Percentiles rank a stretch among this genome's conserved stretches.
Evolutionary conservation across 1,284 basidiomycete genomes (phyloP).

Genomic region (Microbotryum saponariae): DNA sequence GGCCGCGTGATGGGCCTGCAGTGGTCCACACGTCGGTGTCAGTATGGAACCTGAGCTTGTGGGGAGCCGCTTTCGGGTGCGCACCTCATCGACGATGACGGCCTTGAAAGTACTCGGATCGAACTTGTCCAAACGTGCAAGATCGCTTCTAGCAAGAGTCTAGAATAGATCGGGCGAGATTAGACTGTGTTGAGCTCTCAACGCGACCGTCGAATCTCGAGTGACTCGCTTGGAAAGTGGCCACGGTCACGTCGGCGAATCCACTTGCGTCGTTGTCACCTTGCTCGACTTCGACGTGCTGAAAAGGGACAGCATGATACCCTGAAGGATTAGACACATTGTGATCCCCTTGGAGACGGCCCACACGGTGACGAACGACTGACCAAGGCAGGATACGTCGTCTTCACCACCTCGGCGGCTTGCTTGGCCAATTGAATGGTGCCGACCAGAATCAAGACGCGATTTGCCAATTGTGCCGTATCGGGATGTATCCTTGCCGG

Average conservation of each 20-base stretch:
- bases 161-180: not conserved
- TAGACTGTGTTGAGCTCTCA: not conserved
- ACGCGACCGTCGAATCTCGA: not conserved
- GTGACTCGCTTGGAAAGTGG: conserved; percentile 22
- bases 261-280: conserved; percentile 69
- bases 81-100: conserved; percentile 71
- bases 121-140: conserved; percentile 65
- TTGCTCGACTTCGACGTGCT: conserved; percentile 82
- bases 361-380: not conserved
- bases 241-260: conserved; percentile 61
- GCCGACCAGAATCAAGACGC: conserved; percentile 75
- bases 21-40: not conserved
- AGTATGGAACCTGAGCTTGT: not conserved
- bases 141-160: conserved; percentile 9
- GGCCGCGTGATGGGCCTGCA: conserved; percentile 79
- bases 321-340: not conserved
- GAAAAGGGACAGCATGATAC: not conserved
- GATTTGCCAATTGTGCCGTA: conserved; percentile 45
- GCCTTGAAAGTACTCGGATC: conserved; percentile 64
- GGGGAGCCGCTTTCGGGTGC: not conserved
- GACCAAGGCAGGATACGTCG: conserved; percentile 59
- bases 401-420: conserved; percentile 63
- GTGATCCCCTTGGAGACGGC: too few species aligned
- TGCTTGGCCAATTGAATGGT: conserved; percentile 82
- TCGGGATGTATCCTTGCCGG: conserved; percentile 7